These are phyloP conservation scores for Jackrogersella multiformis DNA, from an alignment of 495 filamentous ascomycete genomes.

Conservation along the genomic window DNA sequence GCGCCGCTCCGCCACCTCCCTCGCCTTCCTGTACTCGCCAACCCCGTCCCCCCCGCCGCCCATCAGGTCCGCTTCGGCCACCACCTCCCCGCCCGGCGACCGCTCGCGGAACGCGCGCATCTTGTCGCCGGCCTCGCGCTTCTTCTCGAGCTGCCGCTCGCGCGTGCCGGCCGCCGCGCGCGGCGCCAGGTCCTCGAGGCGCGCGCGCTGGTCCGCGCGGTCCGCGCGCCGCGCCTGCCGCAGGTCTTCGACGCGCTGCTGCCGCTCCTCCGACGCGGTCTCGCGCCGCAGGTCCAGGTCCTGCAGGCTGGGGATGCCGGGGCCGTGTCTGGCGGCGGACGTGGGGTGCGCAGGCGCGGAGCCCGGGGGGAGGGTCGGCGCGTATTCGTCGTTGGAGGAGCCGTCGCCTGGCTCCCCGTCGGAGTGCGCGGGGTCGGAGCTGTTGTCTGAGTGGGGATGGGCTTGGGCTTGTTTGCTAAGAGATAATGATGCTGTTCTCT, in stretches of 20 bases:
- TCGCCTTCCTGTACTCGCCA: constrained; percentile 65
- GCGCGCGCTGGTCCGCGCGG: constrained; percentile 65
- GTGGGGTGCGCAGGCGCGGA: not conserved
- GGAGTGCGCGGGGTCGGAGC: not conserved
- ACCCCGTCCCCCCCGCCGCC: constrained; percentile 66
- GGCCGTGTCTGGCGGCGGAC: constrained; percentile 59
- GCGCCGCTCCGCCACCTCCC: constrained; percentile 63
- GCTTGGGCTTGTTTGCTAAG: not conserved
- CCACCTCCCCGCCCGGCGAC: constrained; percentile 66
- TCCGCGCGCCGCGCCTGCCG: constrained; percentile 70
- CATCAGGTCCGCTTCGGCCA: constrained; percentile 68
- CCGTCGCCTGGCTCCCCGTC: constrained; percentile 59
- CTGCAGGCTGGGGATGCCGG: constrained; percentile 75
- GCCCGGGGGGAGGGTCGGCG: constrained; percentile 69
- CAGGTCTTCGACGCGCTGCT: constrained; percentile 62
- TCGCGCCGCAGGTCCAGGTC: constrained; percentile 74
- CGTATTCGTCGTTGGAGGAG: constrained; percentile 75
- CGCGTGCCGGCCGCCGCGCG: constrained; percentile 85
- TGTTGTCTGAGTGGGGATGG: not conserved
- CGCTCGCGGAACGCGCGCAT: constrained; percentile 68
- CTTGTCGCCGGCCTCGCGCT: constrained; percentile 63
- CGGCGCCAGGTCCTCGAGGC: constrained; percentile 81
- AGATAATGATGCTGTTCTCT: not conserved
- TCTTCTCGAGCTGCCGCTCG: constrained; percentile 89
- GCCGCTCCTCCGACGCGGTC: constrained; percentile 61